These are phyloP conservation scores for Apium graveolens DNA, from an alignment of 129 eudicot genomes.

Conservation along the genomic window DNA sequence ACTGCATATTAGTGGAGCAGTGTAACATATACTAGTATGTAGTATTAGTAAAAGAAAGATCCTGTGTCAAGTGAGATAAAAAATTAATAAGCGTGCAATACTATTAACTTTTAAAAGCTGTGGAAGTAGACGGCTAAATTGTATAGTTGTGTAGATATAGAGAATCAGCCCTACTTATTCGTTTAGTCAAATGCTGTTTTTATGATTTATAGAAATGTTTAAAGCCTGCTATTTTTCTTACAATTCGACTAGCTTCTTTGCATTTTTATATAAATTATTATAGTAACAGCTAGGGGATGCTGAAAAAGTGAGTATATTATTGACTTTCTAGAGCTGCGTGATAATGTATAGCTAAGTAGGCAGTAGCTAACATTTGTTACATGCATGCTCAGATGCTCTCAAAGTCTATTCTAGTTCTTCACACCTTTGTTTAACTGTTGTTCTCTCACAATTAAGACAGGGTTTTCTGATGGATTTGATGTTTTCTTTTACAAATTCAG, in stretches of 20 bases:
- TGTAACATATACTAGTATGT: no score
- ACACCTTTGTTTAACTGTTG: not conserved
- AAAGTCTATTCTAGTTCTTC: not conserved
- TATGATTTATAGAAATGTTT: not conserved
- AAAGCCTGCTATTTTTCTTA: not conserved
- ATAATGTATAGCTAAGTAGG: not conserved
- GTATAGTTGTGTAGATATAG: not conserved
- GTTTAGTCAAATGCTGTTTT: not conserved
- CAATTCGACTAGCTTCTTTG: not conserved
- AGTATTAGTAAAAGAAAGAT: no score
- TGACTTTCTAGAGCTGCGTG: not conserved
- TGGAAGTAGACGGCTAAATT: not conserved
- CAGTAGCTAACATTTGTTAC: not conserved
- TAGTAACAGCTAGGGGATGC: not conserved
- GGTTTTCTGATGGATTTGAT: not conserved
- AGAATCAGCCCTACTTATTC: not conserved
- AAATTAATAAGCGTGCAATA: not conserved
- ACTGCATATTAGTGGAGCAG: not conserved
- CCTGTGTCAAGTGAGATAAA: not conserved
- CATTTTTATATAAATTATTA: not conserved
- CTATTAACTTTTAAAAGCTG: not conserved
- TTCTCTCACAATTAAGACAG: not conserved
- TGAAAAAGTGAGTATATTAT: not conserved
- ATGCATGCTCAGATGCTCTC: not conserved
- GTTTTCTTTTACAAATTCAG: not conserved